Conservation (phyloP, 2,329 filamentous ascomycete genomes). For the Ophiosphaerella korrae region DNA sequence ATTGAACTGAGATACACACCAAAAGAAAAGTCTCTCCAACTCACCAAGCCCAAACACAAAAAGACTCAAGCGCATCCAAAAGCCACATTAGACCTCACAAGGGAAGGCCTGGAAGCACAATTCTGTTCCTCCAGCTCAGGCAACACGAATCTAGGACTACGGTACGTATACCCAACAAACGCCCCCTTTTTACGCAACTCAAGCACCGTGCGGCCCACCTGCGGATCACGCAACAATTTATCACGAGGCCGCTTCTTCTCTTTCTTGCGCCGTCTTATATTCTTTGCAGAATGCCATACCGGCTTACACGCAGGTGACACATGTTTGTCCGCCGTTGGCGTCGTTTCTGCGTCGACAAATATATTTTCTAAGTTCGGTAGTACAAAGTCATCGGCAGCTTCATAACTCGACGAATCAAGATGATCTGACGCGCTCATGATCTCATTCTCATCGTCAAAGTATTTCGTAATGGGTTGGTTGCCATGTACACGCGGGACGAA, state of each 20-base stretch:
- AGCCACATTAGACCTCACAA: constrained; percentile 3
- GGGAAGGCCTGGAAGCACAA: constrained; percentile 1
- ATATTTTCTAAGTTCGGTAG: background rate
- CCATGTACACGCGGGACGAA: constrained; percentile 74
- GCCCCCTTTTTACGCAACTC: constrained; percentile 80
- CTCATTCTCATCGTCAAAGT: constrained; percentile 83
- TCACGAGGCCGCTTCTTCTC: constrained; percentile 84
- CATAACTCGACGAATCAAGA: constrained; percentile 43
- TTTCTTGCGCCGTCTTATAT: constrained; percentile 58
- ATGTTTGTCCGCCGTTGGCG: background rate
- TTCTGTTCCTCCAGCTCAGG: constrained; percentile 33
- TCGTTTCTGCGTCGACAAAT: background rate
- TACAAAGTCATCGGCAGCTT: constrained; percentile 7
- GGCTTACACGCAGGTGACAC: constrained; percentile 4
- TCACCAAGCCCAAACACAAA: background rate
- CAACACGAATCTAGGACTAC: constrained; percentile 53
- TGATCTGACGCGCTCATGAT: constrained; percentile 55
- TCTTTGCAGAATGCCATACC: constrained; percentile 10
- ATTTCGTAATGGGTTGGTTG: constrained; percentile 68
- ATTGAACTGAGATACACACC: no score
- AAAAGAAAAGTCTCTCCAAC: background rate
- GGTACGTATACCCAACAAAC: constrained; percentile 90
- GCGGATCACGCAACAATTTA: constrained; percentile 76
- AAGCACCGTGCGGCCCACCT: constrained; percentile 70
- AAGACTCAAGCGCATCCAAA: constrained; percentile 15